These are phyloP conservation scores for Wickerhamomyces chaumierensis DNA, from an alignment of 805 yeast species.

Conservation along the genomic window DNA sequence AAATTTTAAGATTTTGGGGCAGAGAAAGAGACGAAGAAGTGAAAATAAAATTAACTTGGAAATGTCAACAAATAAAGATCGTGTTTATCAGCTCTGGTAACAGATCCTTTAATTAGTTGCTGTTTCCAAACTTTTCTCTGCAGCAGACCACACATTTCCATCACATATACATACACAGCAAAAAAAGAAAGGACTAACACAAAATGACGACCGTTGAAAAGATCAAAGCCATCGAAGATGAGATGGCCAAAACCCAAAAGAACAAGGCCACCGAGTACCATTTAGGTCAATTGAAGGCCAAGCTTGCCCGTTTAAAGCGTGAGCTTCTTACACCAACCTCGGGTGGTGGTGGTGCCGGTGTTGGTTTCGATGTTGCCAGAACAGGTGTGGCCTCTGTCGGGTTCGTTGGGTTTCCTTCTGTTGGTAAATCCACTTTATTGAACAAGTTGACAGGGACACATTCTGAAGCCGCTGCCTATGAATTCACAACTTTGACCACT, in stretches of 20 bases:
- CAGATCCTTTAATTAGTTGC: too few relatives aligned
- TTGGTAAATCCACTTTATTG: slow-evolving; percentile 71
- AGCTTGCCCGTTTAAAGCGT: slow-evolving; percentile 87
- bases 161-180: too few relatives aligned
- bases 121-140: too few relatives aligned
- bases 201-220: slow-evolving; percentile 19
- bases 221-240: slow-evolving; percentile 71
- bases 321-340: slow-evolving; percentile 71
- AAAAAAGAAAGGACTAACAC: background rate
- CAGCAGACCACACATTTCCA: too few relatives aligned
- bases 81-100: too few relatives aligned
- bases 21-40: too few relatives aligned
- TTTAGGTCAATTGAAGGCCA: slow-evolving; percentile 94
- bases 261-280: slow-evolving; percentile 97
- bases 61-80: too few relatives aligned
- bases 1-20: background rate
- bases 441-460: slow-evolving; percentile 90
- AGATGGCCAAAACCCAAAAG: slow-evolving; percentile 96
- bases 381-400: slow-evolving; percentile 98
- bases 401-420: slow-evolving; percentile 97
- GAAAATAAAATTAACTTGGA: too few relatives aligned
- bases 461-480: slow-evolving; percentile 96
- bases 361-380: slow-evolving; percentile 96
- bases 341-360: slow-evolving; percentile 78
- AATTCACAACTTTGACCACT: slow-evolving; percentile 93